phyloP scores from a whole-genome alignment of 176 grass and related monocot genomes.

The Musa troglodytarum region DNA sequence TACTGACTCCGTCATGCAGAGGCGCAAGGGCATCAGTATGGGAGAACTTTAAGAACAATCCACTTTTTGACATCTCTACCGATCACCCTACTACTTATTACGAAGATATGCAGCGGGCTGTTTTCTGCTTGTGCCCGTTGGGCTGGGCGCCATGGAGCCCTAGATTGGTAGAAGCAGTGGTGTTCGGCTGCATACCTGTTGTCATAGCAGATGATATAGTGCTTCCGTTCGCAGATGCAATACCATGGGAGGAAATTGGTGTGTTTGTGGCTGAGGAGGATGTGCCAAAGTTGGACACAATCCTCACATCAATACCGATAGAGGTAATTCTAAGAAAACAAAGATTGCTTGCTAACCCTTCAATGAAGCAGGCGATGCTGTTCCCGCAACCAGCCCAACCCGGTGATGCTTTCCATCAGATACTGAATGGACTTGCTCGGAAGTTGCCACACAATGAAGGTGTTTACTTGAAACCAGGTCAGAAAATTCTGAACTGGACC shows the following conservation, averaged over 20 bases:
- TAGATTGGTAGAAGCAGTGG: conserved; percentile 71
- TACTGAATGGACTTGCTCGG: conserved; percentile 76
- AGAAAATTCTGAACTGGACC: conserved; percentile 70
- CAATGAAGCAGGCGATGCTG: conserved; percentile 89
- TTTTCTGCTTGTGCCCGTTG: conserved; percentile 82
- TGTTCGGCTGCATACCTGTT: conserved; percentile 87
- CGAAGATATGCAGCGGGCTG: conserved; percentile 79
- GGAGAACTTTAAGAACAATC: conserved; percentile 96
- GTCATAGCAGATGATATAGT: conserved; percentile 87
- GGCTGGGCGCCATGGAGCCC: conserved; percentile 93
- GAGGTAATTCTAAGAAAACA: conserved; percentile 75
- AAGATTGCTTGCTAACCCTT: conserved; percentile 72
- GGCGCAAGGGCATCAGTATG: conserved; percentile 69
- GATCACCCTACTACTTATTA: conserved; percentile 78
- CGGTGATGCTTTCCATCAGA: conserved; percentile 79
- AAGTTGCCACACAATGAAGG: conserved; percentile 54
- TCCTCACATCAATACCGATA: conserved; percentile 73
- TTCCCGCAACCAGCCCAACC: conserved; percentile 74
- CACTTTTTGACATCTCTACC: conserved; percentile 79
- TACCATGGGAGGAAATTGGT: conserved; percentile 87
- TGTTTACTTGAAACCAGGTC: conserved; percentile 49
- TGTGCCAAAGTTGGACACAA: conserved; percentile 67
- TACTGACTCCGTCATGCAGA: conserved; percentile 26
- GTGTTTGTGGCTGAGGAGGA: conserved; percentile 77
- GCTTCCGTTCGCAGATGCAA: conserved; percentile 75